Evolutionary conservation across 139 green algal genomes (phyloP).

Genomic region (Ulvella scutata): DNA sequence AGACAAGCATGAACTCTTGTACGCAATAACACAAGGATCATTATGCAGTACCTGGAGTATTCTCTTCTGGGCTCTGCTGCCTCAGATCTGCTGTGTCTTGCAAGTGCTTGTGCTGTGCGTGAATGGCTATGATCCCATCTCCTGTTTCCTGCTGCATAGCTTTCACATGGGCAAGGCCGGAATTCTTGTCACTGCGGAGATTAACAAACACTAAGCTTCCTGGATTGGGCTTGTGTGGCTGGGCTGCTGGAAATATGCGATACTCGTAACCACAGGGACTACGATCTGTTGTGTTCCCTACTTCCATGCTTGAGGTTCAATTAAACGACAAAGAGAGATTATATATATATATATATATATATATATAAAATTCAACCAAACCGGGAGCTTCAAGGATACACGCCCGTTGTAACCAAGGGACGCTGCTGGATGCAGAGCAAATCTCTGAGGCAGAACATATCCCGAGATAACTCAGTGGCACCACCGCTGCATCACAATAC

Average conservation of each 20-base stretch:
- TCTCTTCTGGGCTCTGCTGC: neutral
- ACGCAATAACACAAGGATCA: neutral
- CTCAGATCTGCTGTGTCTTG: neutral
- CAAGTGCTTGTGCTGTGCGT: neutral
- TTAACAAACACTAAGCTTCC: neutral
- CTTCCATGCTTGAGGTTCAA: no score
- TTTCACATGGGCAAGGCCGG: neutral
- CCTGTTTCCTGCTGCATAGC: neutral
- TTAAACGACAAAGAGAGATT: no score
- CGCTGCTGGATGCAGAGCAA: no score
- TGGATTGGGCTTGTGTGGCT: neutral
- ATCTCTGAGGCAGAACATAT: no score
- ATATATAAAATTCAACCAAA: no score
- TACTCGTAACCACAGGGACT: no score
- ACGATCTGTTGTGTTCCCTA: no score
- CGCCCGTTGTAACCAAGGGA: no score
- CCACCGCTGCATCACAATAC: no score
- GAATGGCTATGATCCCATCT: neutral
- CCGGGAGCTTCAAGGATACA: no score
- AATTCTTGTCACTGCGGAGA: neutral
- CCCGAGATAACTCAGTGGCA: no score
- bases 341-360: no score
- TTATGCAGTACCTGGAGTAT: neutral
- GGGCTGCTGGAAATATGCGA: neutral
- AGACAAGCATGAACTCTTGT: neutral